Evolutionary conservation across 176 grass and related monocot genomes (phyloP), one percentile per base, ranked within the genome.

Genomic region (Olyra latifolia): DNA sequence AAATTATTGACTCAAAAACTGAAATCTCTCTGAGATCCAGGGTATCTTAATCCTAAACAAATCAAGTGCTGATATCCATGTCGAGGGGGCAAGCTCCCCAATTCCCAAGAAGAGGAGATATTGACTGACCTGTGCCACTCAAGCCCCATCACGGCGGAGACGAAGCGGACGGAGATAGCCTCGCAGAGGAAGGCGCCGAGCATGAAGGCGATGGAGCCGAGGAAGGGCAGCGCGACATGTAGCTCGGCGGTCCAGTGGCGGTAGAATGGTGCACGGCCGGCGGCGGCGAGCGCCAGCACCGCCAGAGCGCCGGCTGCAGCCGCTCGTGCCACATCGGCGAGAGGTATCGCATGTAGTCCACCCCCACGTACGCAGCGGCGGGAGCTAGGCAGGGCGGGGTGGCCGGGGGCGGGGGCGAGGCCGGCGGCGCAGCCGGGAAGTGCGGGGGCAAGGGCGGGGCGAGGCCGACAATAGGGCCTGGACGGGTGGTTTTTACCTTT

Each of bases 321-420:
- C 86, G 73, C 2, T 6, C 65, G 64, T 98, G 95, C 95, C 92
- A 98, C 28, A 83, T 45, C 50, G 95, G 95, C n/a, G 61, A 80
- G n/a, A 89, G 77, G 63, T 98, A 64, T 67, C 93, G 90, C 69
- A 98, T 81, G 78, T 95, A 98, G 62, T 98, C 95, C 17, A 93
- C 71, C 57, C 80, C 87, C 19, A 98, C 88, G 83, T 98, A 98
- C 25, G 88, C 83, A 69, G 69, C 84, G 47, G 92, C 88, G n/a
- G n/a, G n/a, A n/a, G n/a, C n/a, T n/a, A n/a, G n/a, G n/a, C n/a
- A n/a, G n/a, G n/a, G n/a, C n/a, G n/a, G n/a, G n/a, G n/a, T n/a
- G n/a, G n/a, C n/a, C n/a, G n/a, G n/a, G n/a, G n/a, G n/a, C n/a
- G n/a, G n/a, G n/a, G n/a, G n/a, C n/a, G n/a, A n/a, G n/a, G n/a